Evolutionary conservation across 495 filamentous ascomycete genomes (phyloP).

Genomic region (Mycothermus thermophilus): DNA sequence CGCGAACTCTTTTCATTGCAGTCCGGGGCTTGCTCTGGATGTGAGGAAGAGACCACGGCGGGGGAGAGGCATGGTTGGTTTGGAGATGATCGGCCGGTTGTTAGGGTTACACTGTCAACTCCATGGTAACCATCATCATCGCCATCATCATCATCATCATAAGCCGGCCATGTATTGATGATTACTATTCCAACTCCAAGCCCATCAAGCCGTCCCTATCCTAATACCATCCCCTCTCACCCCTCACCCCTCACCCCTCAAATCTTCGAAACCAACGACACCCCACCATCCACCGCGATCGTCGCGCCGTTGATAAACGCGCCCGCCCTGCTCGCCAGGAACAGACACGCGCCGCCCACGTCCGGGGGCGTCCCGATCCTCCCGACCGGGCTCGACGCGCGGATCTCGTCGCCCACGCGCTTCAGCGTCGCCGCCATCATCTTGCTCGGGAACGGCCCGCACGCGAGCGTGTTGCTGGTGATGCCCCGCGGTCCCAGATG

Average conservation of each 20-base stretch:
- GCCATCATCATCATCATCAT: too few relatives aligned
- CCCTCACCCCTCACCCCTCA: constrained; percentile 2
- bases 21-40: constrained; percentile 39
- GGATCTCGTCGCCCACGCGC: constrained; percentile 46
- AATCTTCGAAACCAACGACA: constrained; percentile 22
- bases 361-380: constrained; percentile 59
- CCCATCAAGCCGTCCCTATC: too few relatives aligned
- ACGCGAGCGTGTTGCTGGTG: constrained; percentile 45
- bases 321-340: constrained; percentile 55
- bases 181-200: too few relatives aligned
- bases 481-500: constrained; percentile 57
- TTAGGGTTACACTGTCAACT: too few relatives aligned
- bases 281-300: constrained; percentile 59
- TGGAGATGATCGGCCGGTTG: too few relatives aligned
- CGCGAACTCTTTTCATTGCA: constrained; percentile 53
- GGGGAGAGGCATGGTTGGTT: too few relatives aligned
- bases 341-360: constrained; percentile 64
- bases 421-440: constrained; percentile 68
- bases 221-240: not conserved
- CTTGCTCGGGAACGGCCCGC: constrained; percentile 68
- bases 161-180: too few relatives aligned
- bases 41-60: constrained; percentile 66
- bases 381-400: constrained; percentile 49
- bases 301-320: constrained; percentile 65
- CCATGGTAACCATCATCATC: too few relatives aligned